phyloP scores from a whole-genome alignment of 164 flowering plant species.

The Piper betle region DNA sequence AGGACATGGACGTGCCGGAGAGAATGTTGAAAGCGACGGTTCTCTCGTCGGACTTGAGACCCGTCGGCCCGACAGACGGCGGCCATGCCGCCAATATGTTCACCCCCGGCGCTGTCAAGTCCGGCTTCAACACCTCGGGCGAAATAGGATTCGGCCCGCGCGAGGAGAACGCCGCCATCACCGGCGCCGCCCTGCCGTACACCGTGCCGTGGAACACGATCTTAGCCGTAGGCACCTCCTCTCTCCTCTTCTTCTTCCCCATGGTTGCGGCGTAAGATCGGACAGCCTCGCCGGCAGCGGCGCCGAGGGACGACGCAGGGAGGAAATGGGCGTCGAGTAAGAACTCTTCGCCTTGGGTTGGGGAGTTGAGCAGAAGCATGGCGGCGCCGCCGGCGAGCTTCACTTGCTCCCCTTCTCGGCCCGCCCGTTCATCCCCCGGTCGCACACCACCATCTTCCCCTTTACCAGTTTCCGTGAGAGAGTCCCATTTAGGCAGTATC shows the following conservation, averaged over 20 bases:
- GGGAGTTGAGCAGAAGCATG: constrained; percentile 70
- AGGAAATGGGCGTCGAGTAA: constrained; percentile 68
- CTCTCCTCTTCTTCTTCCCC: too few species aligned
- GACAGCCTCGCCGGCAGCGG: constrained; percentile 40
- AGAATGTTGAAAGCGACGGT: constrained; percentile 74
- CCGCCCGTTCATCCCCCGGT: constrained; percentile 65
- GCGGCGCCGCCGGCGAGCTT: constrained; percentile 70
- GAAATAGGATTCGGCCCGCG: constrained; percentile 73
- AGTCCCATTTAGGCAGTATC: constrained; percentile 28
- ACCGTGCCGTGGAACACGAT: constrained; percentile 68
- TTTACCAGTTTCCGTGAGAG: constrained; percentile 36
- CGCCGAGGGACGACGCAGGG: constrained; percentile 74
- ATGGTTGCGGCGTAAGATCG: constrained; percentile 24
- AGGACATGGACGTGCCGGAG: constrained; percentile 93
- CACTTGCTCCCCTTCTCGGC: constrained; percentile 67
- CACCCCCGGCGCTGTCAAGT: constrained; percentile 87
- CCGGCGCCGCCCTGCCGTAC: constrained; percentile 53
- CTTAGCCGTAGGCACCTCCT: constrained; percentile 41
- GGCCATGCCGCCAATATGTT: constrained; percentile 93
- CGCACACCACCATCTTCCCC: constrained; percentile 79
- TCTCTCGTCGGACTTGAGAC: constrained; percentile 61
- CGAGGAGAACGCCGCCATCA: constrained; percentile 79
- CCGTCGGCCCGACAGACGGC: constrained; percentile 51
- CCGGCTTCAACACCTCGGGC: constrained; percentile 83
- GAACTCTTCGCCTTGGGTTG: constrained; percentile 60